Conservation (phyloP, 257 asterid genomes). For the Ballota nigra region DNA sequence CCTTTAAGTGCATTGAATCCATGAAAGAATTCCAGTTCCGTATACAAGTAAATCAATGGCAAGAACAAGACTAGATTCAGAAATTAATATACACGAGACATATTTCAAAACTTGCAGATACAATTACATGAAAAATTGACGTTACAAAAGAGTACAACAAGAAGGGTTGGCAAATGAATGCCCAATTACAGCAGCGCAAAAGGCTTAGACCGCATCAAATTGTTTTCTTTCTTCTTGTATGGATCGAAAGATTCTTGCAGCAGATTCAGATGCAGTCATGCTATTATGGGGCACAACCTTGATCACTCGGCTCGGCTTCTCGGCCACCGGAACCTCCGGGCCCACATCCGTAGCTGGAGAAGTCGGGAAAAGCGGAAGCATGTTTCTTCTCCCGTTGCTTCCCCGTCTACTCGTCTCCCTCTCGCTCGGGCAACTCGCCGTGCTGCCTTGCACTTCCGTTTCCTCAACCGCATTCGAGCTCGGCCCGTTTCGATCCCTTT, state of each 20-base stretch:
- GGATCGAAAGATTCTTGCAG: conserved; percentile 75
- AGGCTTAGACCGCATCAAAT: conserved; percentile 34
- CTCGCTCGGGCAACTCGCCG: conserved; percentile 54
- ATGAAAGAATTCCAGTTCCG: neutral
- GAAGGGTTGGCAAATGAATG: neutral
- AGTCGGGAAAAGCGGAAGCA: conserved; percentile 55
- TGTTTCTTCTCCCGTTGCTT: conserved; percentile 33
- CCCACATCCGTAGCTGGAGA: conserved; percentile 24
- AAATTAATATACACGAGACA: neutral
- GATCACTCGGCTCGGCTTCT: conserved; percentile 46
- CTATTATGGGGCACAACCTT: conserved; percentile 77
- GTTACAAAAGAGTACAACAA: conserved; percentile 4
- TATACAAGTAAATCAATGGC: neutral
- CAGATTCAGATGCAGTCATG: conserved; percentile 71
- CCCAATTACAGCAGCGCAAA: neutral
- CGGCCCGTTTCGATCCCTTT: conserved; percentile 16
- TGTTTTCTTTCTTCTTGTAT: conserved; percentile 85
- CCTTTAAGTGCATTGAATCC: neutral
- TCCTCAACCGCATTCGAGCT: conserved; percentile 29
- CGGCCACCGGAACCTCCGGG: conserved; percentile 21
- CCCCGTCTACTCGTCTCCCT: conserved; percentile 17
- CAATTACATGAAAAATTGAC: neutral
- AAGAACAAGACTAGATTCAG: neutral
- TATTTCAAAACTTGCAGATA: neutral
- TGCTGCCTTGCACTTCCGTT: conserved; percentile 59